Conservation (phyloP, 306 rosid species). For the Sindora glabra region DNA sequence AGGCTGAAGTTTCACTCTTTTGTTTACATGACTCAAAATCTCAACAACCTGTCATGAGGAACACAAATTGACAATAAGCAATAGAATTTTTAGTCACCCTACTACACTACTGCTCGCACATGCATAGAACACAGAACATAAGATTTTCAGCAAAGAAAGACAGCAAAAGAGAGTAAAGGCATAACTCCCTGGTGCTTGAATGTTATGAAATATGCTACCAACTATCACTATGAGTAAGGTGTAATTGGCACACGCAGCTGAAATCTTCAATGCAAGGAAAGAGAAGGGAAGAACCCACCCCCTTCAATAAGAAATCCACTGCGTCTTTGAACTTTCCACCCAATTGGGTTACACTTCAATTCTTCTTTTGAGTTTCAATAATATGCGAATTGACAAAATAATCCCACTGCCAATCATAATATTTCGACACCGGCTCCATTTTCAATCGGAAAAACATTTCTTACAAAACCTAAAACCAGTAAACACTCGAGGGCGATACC, state of each 20-base stretch:
- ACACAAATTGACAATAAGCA: slow-evolving; percentile 10
- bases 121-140: not conserved
- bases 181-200: not conserved
- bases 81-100: not conserved
- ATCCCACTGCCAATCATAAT: not conserved
- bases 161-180: not conserved
- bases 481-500: slow-evolving; percentile 25
- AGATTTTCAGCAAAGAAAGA: not conserved
- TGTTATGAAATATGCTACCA: not conserved
- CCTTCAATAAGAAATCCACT: too few species aligned
- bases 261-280: not conserved
- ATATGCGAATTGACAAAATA: not conserved
- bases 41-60: slow-evolving; percentile 65
- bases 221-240: too few species aligned
- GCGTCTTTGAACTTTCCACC: too few species aligned
- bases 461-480: too few species aligned
- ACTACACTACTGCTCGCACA: not conserved
- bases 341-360: too few species aligned
- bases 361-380: too few species aligned
- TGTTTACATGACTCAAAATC: slow-evolving; percentile 94
- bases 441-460: too few species aligned
- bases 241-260: not conserved
- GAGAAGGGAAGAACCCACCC: too few species aligned
- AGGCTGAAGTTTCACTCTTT: slow-evolving; percentile 86
- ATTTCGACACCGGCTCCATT: too few species aligned